A percentile compares a stretch with the other conserved stretches of the same genome.
Evolutionary conservation across 1,284 basidiomycete genomes (phyloP).

Genomic region (Pulveroboletus sp.): DNA sequence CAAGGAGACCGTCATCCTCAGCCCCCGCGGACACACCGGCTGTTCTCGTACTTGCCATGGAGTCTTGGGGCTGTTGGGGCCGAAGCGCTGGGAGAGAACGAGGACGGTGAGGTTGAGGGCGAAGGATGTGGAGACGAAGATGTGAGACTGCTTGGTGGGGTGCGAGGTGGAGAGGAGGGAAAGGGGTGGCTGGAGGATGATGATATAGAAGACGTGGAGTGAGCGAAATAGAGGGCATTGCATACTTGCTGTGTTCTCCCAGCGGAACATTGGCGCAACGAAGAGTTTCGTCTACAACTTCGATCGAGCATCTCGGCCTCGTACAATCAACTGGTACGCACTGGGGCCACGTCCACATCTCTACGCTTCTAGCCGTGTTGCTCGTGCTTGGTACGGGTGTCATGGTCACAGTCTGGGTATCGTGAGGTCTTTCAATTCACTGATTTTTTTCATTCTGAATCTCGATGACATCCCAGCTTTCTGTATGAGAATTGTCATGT

Average conservation of each 20-base stretch:
- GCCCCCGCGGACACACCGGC: conserved; percentile 47
- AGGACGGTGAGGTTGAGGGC: conserved; percentile 28
- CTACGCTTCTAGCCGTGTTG: conserved; percentile 50
- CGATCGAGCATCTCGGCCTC: too few relatives aligned
- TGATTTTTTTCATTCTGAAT: too few relatives aligned
- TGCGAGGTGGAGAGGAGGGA: conserved; percentile 27
- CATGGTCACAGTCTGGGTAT: conserved; percentile 60
- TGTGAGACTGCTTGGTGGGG: conserved; percentile 22
- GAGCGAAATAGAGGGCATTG: neutral
- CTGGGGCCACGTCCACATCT: conserved; percentile 40
- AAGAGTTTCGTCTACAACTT: too few relatives aligned
- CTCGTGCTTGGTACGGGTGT: conserved; percentile 50
- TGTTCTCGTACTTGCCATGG: conserved; percentile 60
- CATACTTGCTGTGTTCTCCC: neutral
- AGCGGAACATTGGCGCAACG: neutral
- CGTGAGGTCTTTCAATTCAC: too few relatives aligned
- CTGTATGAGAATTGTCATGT: neutral
- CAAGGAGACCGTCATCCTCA: neutral
- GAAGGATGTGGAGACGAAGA: conserved; percentile 18
- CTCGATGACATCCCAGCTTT: neutral
- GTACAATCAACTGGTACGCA: too few relatives aligned
- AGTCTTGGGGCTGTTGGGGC: conserved; percentile 29
- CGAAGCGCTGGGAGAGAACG: conserved; percentile 33
- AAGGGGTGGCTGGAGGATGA: conserved; percentile 67
- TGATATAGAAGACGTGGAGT: conserved; percentile 60